A percentile compares a stretch with the other conserved stretches of the same genome.
phyloP scores from a whole-genome alignment of 495 filamentous ascomycete species.

The Aspergillus biplanus region DNA sequence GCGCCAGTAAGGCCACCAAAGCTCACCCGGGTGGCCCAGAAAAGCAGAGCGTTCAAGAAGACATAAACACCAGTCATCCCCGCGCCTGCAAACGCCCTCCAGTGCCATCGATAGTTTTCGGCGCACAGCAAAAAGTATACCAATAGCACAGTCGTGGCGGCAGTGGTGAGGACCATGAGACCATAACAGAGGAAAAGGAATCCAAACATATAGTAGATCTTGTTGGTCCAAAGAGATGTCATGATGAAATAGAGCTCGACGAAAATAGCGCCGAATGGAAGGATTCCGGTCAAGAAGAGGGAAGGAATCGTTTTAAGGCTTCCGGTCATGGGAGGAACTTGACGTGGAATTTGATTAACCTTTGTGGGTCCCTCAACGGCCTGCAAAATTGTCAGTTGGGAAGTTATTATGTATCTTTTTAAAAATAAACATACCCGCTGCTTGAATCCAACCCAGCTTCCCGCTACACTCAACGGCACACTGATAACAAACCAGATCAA shows the following conservation, averaged over 20 bases:
- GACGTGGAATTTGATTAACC: constrained; percentile 96
- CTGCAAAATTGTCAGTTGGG: constrained; percentile 32
- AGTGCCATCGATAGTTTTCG: constrained; percentile 99
- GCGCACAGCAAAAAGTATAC: constrained; percentile 94
- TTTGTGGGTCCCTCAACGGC: constrained; percentile 78
- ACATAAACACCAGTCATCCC: constrained; percentile 89
- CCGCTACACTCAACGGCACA: constrained; percentile 84
- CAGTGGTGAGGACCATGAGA: constrained; percentile 94
- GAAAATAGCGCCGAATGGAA: constrained; percentile 95
- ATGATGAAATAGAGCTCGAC: constrained; percentile 99
- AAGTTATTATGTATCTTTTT: neutral
- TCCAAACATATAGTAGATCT: constrained; percentile 99
- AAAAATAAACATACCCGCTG: constrained; percentile 45
- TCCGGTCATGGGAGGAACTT: constrained; percentile 81
- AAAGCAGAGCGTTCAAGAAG: constrained; percentile 83
- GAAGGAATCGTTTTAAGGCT: constrained; percentile 85
- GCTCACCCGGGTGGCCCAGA: constrained; percentile 83
- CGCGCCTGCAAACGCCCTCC: constrained; percentile 87
- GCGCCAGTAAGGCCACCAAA: constrained; percentile 83
- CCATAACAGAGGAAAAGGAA: constrained; percentile 98
- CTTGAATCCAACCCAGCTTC: constrained; percentile 91
- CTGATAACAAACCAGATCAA: constrained; percentile 96
- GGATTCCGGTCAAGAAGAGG: constrained; percentile 84
- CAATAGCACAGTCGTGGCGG: constrained; percentile 87
- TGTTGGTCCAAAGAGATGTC: constrained; percentile 95